A percentile compares a stretch with the other conserved stretches of the same genome.
phyloP scores from a whole-genome alignment of 148 eudicot genomes.

The Amaranthus hypochondriacus region DNA sequence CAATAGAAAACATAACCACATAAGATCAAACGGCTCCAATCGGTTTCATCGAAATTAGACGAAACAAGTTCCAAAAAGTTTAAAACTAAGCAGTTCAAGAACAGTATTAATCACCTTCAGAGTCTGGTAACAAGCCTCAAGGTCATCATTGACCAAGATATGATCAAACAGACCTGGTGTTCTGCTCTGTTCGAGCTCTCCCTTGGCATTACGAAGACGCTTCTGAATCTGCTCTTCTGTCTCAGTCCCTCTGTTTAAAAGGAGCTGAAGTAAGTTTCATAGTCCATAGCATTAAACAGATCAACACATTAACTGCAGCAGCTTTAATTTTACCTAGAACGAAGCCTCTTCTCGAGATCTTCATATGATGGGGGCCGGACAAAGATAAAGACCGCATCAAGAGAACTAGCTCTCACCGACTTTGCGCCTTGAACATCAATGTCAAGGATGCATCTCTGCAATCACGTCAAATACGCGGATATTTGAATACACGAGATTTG shows the following conservation, averaged over 20 bases:
- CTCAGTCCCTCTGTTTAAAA: conserved; percentile 71
- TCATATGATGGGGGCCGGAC: conserved; percentile 86
- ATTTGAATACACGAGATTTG: background rate
- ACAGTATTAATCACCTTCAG: conserved; percentile 55
- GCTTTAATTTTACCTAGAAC: conserved; percentile 54
- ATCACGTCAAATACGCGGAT: conserved; percentile 28
- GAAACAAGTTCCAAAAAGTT: no score
- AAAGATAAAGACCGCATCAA: conserved; percentile 89
- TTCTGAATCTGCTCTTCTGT: conserved; percentile 90
- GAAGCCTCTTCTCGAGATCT: conserved; percentile 96
- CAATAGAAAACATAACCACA: conserved; percentile 5
- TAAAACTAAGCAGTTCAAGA: background rate
- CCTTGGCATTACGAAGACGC: conserved; percentile 72
- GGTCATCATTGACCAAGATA: conserved; percentile 71
- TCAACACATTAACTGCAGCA: background rate
- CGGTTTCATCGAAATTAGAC: no score
- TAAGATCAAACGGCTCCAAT: background rate
- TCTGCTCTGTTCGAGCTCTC: conserved; percentile 76
- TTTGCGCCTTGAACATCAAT: conserved; percentile 99
- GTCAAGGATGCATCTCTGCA: conserved; percentile 99
- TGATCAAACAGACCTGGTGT: conserved; percentile 78
- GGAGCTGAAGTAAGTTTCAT: conserved; percentile 1
- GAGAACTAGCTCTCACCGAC: conserved; percentile 86
- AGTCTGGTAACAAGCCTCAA: conserved; percentile 58
- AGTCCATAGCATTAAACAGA: background rate